Conservation (phyloP, 768 basidiomycete species). For the Asterophora lycoperdoides region DNA sequence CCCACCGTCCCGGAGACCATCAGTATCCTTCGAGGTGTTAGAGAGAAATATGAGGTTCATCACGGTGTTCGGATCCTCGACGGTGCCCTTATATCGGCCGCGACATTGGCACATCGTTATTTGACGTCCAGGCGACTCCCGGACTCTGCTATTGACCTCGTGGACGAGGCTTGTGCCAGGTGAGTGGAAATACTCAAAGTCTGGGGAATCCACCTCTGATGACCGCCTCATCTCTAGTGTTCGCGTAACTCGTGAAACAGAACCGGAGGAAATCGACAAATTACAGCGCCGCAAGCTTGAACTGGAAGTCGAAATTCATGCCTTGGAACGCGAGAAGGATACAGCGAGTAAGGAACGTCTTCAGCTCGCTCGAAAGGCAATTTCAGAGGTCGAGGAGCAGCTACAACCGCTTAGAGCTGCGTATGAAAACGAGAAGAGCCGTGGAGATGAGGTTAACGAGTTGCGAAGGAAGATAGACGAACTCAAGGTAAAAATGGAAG, state of each 20-base stretch:
- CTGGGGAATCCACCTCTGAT: background rate
- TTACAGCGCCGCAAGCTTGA: slow-evolving; percentile 86
- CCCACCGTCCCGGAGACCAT: slow-evolving; percentile 87
- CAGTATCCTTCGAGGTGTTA: slow-evolving; percentile 88
- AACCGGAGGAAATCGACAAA: slow-evolving; percentile 90
- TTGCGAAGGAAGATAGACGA: slow-evolving; percentile 85
- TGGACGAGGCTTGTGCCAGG: slow-evolving; percentile 92
- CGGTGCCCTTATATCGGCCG: slow-evolving; percentile 82
- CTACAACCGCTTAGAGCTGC: slow-evolving; percentile 77
- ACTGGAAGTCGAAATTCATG: slow-evolving; percentile 92
- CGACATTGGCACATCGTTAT: slow-evolving; percentile 90
- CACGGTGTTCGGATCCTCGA: slow-evolving; percentile 90
- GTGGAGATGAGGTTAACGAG: slow-evolving; percentile 74
- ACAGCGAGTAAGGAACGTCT: slow-evolving; percentile 82
- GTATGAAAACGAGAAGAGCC: slow-evolving; percentile 82
- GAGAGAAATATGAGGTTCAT: slow-evolving; percentile 91
- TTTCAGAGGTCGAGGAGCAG: slow-evolving; percentile 81
- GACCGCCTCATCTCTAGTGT: slow-evolving; percentile 42
- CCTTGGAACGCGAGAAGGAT: slow-evolving; percentile 90
- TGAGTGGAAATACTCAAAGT: slow-evolving; percentile 27
- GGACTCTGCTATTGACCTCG: slow-evolving; percentile 85
- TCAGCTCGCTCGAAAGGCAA: slow-evolving; percentile 64
- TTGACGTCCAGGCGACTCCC: slow-evolving; percentile 77
- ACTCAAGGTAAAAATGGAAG: slow-evolving; percentile 85
- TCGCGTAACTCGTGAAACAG: slow-evolving; percentile 90